These are phyloP conservation scores for Mycena alexandri DNA, from an alignment of 768 basidiomycete genomes.

Conservation along the genomic window DNA sequence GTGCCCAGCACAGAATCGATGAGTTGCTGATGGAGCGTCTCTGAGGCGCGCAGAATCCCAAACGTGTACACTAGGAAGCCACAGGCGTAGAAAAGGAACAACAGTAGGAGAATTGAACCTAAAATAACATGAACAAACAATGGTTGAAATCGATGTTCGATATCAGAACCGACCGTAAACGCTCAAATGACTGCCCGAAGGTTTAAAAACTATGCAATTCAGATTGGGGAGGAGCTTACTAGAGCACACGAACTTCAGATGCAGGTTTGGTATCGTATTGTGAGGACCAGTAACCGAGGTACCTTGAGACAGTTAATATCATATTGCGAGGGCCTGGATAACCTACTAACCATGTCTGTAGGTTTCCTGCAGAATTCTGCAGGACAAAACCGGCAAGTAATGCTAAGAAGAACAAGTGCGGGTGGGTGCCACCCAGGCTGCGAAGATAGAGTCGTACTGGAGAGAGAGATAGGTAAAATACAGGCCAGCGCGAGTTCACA, in stretches of 20 bases:
- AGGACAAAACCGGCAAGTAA: slow-evolving; percentile 45
- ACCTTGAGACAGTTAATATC: slow-evolving; percentile 25
- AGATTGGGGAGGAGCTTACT: slow-evolving; percentile 46
- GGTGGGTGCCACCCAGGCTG: not conserved
- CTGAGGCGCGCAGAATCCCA: slow-evolving; percentile 61
- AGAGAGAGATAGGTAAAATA: not conserved
- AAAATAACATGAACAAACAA: slow-evolving; percentile 58
- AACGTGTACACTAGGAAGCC: slow-evolving; percentile 13
- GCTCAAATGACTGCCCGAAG: slow-evolving; percentile 56
- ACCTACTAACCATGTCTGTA: slow-evolving; percentile 49
- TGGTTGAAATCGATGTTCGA: slow-evolving; percentile 25
- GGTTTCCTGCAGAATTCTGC: slow-evolving; percentile 42
- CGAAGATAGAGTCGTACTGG: slow-evolving; percentile 18
- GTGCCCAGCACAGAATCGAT: slow-evolving; percentile 69
- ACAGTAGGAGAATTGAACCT: slow-evolving; percentile 28
- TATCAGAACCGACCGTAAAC: slow-evolving; percentile 47
- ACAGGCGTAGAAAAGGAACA: slow-evolving; percentile 46
- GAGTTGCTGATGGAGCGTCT: slow-evolving; percentile 65
- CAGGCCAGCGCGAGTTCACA: not conserved
- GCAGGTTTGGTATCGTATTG: slow-evolving; percentile 52
- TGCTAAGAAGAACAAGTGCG: slow-evolving; percentile 44
- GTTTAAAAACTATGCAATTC: slow-evolving; percentile 31
- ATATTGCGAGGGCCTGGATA: too few species aligned
- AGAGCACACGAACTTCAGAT: slow-evolving; percentile 49
- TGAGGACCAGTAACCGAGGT: slow-evolving; percentile 58